Percentiles rank a stretch among this genome's conserved stretches.
phyloP scores from a whole-genome alignment of 2,329 filamentous ascomycete genomes.

The Dothideomycetes sp. region DNA sequence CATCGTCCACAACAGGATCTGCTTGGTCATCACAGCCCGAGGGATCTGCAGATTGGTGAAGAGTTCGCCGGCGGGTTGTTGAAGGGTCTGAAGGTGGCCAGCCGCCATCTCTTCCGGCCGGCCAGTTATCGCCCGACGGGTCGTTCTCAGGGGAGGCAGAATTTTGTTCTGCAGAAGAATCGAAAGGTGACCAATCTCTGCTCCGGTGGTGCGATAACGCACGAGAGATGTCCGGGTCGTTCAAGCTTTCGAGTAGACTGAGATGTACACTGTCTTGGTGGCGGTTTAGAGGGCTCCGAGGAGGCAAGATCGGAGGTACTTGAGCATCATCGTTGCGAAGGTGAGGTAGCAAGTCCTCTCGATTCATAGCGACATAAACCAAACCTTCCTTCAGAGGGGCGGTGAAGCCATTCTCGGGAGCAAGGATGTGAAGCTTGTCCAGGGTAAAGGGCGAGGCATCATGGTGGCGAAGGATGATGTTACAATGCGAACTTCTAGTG shows the following conservation, averaged over 20 bases:
- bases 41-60: background rate
- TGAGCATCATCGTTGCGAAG: constrained; percentile 40
- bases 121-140: constrained; percentile 4
- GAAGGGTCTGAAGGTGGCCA: constrained; percentile 10
- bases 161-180: constrained; percentile 2
- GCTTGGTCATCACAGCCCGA: background rate
- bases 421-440: constrained; percentile 79
- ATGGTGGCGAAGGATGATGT: constrained; percentile 73
- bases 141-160: constrained; percentile 3
- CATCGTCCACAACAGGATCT: background rate
- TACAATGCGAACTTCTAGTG: constrained; percentile 77
- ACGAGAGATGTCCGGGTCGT: constrained; percentile 11
- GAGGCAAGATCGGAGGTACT: constrained; percentile 7
- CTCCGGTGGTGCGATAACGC: constrained; percentile 3
- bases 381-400: constrained; percentile 84
- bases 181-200: constrained; percentile 4
- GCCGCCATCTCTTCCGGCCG: constrained; percentile 1
- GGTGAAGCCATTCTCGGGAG: constrained; percentile 69
- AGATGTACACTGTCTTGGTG: constrained; percentile 14
- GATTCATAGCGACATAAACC: constrained; percentile 81
- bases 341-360: constrained; percentile 56
- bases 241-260: constrained; percentile 12
- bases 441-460: constrained; percentile 72
- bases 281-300: constrained; percentile 9
- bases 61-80: background rate